Base-by-base conservation (phyloP, 352 stramenopile species). In the Phytophthora tubulina region DNA sequence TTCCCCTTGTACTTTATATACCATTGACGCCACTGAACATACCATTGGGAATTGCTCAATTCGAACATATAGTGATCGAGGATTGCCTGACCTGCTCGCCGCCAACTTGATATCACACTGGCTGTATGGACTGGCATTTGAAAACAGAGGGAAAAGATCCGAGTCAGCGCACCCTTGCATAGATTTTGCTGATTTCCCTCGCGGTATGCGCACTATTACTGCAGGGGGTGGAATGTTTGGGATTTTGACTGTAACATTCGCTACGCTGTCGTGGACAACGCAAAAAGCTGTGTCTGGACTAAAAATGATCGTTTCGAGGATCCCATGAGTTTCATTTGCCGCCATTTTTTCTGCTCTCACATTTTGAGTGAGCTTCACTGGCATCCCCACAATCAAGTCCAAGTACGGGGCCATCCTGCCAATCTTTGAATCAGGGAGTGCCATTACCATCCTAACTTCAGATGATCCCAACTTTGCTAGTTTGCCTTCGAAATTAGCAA, bases 251-350 rank as follows among this genome's bases (percentile, higher is more conserved):
- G 15, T 32, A 14, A 59, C 10, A n/a, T 52, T 27, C 7, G 17
- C 46, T 36, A 33, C 11, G 11, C 11, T 35, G 21, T 52, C 46
- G 46, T 52, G 21, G 4, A 52, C 49, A 27, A 21, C 14, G 49
- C 49, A 11, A 27, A 39, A 35, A 10, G 0, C 7, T 6, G 41
- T 60, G 1, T n/a, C 46, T 21, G n/a, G 14, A 17, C 17, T n/a
- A 15, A 63, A 61, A 7, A 58, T 30, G 2, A 62, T 49, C 6
- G 14, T 14, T 6, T 66, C 39, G 55, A 39, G 1, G 2, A 42
- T 27, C 38, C 63, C 13, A 61, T 31, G 36, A 14, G 46, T 65
- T 2, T 48, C 55, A 35, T 72, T 72, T 2, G 55, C 64, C 8
- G 44, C 30, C 14, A 33, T 33, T 14, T 36, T 49, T 48, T 38